Percentiles rank a stretch among this genome's conserved stretches.
These are phyloP conservation scores for Gastrolobium villosum DNA, from an alignment of 306 rosid genomes.

Conservation along the genomic window DNA sequence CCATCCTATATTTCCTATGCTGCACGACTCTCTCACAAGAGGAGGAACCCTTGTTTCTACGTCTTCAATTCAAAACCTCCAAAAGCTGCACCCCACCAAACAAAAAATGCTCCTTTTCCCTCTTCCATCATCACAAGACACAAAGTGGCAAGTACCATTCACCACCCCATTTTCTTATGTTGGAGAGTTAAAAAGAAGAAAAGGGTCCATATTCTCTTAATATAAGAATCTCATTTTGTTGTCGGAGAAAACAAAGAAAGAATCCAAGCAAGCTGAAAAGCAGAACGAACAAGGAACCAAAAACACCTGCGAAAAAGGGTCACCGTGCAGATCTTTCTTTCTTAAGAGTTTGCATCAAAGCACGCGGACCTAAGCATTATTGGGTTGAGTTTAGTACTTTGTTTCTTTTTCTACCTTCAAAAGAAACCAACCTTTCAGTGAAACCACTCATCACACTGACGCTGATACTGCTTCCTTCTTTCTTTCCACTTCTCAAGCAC, in stretches of 20 bases:
- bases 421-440: conserved; percentile 91
- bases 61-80: conserved; percentile 48
- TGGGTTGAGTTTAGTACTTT: conserved; percentile 58
- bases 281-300: conserved; percentile 58
- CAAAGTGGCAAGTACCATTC: neutral
- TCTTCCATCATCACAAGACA: neutral
- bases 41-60: conserved; percentile 54
- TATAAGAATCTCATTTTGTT: conserved; percentile 50
- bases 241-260: conserved; percentile 48
- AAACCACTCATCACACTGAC: conserved; percentile 62
- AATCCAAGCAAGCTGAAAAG: conserved; percentile 62
- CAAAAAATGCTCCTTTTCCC: conserved; percentile 3
- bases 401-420: conserved; percentile 51
- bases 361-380: conserved; percentile 86
- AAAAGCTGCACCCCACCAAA: conserved; percentile 43
- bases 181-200: neutral
- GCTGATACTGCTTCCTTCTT: conserved; percentile 35
- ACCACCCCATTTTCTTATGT: conserved; percentile 25
- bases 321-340: conserved; percentile 47
- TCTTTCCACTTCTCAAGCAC: conserved; percentile 45
- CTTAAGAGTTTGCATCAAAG: conserved; percentile 67
- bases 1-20: conserved; percentile 56
- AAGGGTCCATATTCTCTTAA: conserved; percentile 33
- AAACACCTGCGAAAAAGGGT: conserved; percentile 70
- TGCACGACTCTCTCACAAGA: conserved; percentile 37